Evolutionary conservation across 345 rosid species (phyloP), one percentile per base, ranked within the genome.

Genomic region (Populus davidiana): DNA sequence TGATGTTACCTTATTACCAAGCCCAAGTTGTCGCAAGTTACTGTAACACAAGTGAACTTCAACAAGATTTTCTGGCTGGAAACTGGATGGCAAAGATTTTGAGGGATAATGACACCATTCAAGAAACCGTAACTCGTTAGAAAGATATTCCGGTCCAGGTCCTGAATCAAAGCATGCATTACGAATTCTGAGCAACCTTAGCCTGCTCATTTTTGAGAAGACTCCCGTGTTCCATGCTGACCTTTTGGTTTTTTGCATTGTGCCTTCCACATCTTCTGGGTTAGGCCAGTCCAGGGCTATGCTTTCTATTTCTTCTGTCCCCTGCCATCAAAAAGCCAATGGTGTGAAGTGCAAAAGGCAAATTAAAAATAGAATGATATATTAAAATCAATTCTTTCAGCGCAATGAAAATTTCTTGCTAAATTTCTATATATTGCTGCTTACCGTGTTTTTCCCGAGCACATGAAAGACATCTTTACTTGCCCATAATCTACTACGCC

Each of bases 401-500:
- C 3, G 9, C 3, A 23, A 5, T 11, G 8, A 4, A 18, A 13
- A 27, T 1, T n/a, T 21, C 29, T 25, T 33, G 17, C 9, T 27
- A 50, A 6, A 49, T 12, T 10, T 2, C 8, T 3, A 5, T 11
- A 38, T 10, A 16, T 14, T 9, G 5, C 6, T 1, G 52, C 52
- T 78, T 70, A 70, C 72, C 12, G 67, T 52, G 49, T 68, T 59
- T 1, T 54, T 38, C 3, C 18, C 6, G 16, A 68, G 33, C 31
- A 77, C 54, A 38, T 50, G 72, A 74, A 25, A n/a, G 8, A 74
- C 6, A 59, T 79, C 78, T 17, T 69, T 47, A 27, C 2, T 35
- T 2, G 21, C 38, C 78, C 82, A 79, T 3, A 74, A 33, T 23
- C 82, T 79, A 31, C 74, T 79, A 2, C 75, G 63, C 36, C 41